Evolutionary conservation across 768 basidiomycete genomes (phyloP).

Genomic region (Suillus sp.): DNA sequence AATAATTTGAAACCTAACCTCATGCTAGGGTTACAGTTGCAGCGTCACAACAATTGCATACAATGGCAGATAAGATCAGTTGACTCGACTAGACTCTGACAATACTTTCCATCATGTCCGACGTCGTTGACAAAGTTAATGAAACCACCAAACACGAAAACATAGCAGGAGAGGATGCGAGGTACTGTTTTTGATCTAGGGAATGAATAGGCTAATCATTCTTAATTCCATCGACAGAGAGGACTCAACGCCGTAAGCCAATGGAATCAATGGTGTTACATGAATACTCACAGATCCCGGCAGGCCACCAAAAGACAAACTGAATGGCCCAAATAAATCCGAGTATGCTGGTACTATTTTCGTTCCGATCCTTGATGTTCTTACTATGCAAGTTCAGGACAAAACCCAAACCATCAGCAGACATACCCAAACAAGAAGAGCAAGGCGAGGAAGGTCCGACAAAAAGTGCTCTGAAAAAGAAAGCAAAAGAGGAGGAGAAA

Average conservation of each 20-base stretch:
- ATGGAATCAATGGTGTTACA: background rate
- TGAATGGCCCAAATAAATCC: too few species aligned
- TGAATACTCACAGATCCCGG: background rate
- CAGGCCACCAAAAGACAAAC: background rate
- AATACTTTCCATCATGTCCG: conserved; percentile 21
- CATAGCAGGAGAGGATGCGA: background rate
- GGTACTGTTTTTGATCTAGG: background rate
- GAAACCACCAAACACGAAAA: too few species aligned
- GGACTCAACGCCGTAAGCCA: background rate
- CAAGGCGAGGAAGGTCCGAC: conserved; percentile 54
- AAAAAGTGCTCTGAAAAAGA: conserved; percentile 91
- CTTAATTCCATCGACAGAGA: background rate
- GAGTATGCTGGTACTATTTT: too few species aligned
- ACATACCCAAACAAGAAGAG: conserved; percentile 15
- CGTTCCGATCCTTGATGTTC: too few species aligned
- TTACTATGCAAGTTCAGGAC: too few species aligned
- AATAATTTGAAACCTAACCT: conserved; percentile 24
- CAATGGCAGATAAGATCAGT: conserved; percentile 26
- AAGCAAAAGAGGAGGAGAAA: conserved; percentile 88
- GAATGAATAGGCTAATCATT: background rate
- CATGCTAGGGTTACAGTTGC: conserved; percentile 15
- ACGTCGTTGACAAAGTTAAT: background rate
- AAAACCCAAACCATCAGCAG: too few species aligned
- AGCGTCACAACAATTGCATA: conserved; percentile 3
- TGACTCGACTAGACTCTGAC: conserved; percentile 11